Evolutionary conservation across 495 filamentous ascomycete genomes (phyloP).

Genomic region (Amphirosellinia nigrospora): DNA sequence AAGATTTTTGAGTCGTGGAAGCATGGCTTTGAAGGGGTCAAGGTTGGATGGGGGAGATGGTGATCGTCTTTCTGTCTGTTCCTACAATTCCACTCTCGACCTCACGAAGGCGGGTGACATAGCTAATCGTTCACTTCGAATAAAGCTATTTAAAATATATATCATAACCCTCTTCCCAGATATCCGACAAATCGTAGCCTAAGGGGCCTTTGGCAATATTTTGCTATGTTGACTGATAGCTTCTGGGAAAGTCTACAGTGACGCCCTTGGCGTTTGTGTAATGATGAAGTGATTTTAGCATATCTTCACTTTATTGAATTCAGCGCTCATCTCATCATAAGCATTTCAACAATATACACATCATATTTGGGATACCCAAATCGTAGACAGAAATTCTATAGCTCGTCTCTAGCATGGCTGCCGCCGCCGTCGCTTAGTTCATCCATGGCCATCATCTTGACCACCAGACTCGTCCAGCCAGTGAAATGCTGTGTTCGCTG

Average conservation of each 20-base stretch:
- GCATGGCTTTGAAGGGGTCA: no score
- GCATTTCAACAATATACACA: conserved; percentile 12
- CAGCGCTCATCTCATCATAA: conserved; percentile 14
- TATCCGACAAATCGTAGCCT: not conserved
- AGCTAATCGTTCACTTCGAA: not conserved
- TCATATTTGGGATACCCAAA: conserved; percentile 5
- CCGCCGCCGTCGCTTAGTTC: conserved; percentile 35
- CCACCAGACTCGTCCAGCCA: conserved; percentile 96
- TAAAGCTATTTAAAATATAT: not conserved
- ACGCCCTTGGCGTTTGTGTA: no score
- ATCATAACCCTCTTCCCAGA: not conserved
- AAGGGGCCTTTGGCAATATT: not conserved
- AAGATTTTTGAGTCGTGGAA: not conserved
- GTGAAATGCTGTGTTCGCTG: conserved; percentile 98
- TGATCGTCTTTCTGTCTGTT: not conserved
- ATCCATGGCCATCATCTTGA: conserved; percentile 94
- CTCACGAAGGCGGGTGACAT: not conserved
- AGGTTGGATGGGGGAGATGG: not conserved
- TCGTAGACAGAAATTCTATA: conserved; percentile 15
- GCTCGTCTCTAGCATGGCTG: conserved; percentile 22
- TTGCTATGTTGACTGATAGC: not conserved
- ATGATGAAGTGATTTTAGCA: not conserved
- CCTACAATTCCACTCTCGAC: not conserved
- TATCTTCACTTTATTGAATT: conserved; percentile 13
- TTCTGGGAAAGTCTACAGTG: not conserved